Base-by-base conservation (phyloP, 2,329 filamentous ascomycete genomes). In the Diaporthe citrichinensis region DNA sequence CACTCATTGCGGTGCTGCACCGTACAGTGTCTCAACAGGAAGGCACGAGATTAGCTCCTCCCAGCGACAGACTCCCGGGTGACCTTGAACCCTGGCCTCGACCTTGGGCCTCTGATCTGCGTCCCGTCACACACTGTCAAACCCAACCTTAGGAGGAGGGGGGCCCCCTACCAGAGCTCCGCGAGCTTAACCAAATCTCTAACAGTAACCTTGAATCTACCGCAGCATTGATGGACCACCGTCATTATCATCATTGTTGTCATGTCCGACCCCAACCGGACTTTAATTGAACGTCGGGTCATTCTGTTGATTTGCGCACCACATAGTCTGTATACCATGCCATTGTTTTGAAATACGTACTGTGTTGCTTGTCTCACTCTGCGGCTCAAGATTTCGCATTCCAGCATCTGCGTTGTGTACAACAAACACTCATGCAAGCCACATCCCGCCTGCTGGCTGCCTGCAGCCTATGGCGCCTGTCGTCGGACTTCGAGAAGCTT, bases 181-280 rank as follows among this genome's bases (percentile, higher is more conserved):
- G 49, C 49, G 61, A 73, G 71, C 71, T 73, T 73, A 73, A 57
- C 71, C 71, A 61, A 65, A 73, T 73, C 71, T 73, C 51, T 73
- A 73, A 65, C 49, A 20, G 65, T 69, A 69, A 69, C 65, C 65
- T 69, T 69, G 65, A 55, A 39, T 68, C 46, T 51, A 68, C 62
- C 62, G 62, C 46, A 68, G 62, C 31, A 39, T 53, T 69, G 65
- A 69, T 49, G 65, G 46, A 5, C 46, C 28, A 39, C 31, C 65
- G 65, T 68, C 65, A 68, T 68, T 39, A 51, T 53, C 51, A 57
- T 31, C 34, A 39, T 49, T 14, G 36, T n/a, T 44, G 12, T 15
- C n/a, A 25, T 31, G 58, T 46, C 12, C 34, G 58, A 65, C 28
- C 46, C 31, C 51, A 28, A 31, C 49, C 61, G 53, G 68, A 36